Base-by-base conservation (phyloP, 495 filamentous ascomycete genomes). In the Trypethelium eluteriae region DNA sequence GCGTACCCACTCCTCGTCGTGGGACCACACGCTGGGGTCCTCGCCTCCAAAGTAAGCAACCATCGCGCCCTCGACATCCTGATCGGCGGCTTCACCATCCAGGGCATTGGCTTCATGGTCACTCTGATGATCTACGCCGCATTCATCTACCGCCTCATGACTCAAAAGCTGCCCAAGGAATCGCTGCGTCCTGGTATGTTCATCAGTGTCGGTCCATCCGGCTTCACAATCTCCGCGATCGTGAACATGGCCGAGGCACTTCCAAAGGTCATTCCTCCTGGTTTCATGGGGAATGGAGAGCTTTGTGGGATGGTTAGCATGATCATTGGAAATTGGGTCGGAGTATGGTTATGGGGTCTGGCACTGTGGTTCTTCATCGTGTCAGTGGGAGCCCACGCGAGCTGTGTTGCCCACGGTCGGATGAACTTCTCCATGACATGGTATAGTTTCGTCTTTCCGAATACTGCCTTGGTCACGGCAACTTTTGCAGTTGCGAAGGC, bases 121-220 rank as follows among this genome's bases (percentile, higher is more conserved):
- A 88, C 88, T 4, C 80, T 93, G 68, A 93, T 93, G 90, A 86
- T 94, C 38, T 91, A 90, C 69, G 86, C 89, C 16, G 89, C 91
- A 46, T 96, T 91, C 71, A 84, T 96, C 46, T 94, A 94, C 73
- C 84, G 91, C 46, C 81, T 96, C 50, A 96, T 96, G 91, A 93
- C 91, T 0, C 90, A 94, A 70, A 96, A 95, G 74, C 82, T 95
- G 0, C 91, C 91, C 3, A 82, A 83, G 66, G 90, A 92, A 73
- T 84, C 80, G 62, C 81, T 89, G 46, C 83, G 91, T 14, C 91
- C 91, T 0, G 90, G 88, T 61, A 91, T 94, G 83, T 94, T 94
- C 69, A 90, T 94, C 59, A 88, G 84, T 2, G 88, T 96, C 46
- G 91, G 91, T 4, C 90, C 90, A 0, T 83, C 81, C 56, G 89